A percentile compares a stretch with the other conserved stretches of the same genome.
Evolutionary conservation across 768 basidiomycete species (phyloP).

Genomic region (Mycena maculata): DNA sequence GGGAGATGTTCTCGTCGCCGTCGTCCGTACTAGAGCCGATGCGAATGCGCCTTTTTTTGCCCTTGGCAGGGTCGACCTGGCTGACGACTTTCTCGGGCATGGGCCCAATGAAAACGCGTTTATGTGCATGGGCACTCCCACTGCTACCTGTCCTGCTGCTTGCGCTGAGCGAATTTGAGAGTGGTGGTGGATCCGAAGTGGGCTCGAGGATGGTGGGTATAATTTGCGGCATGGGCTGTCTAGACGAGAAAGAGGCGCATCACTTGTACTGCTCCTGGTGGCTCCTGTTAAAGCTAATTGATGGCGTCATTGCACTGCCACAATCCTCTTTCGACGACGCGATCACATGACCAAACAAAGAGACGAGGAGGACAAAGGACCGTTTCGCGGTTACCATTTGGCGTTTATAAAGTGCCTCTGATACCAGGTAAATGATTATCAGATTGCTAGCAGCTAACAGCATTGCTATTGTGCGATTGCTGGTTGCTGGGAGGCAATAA

Average conservation of each 20-base stretch:
- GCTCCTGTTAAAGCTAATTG: too few relatives aligned
- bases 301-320: too few relatives aligned
- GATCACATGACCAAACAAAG: too few relatives aligned
- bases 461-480: too few relatives aligned
- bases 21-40: slow-evolving; percentile 40
- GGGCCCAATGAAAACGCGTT: slow-evolving; percentile 79
- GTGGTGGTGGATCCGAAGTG: slow-evolving; percentile 6
- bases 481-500: too few relatives aligned
- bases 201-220: slow-evolving; percentile 28
- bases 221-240: slow-evolving; percentile 5
- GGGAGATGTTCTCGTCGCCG: slow-evolving; percentile 53
- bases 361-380: too few relatives aligned
- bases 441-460: too few relatives aligned
- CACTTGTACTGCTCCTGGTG: neutral
- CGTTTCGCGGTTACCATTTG: too few relatives aligned
- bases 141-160: neutral
- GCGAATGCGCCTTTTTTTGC: slow-evolving; percentile 42
- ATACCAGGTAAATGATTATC: too few relatives aligned
- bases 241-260: neutral
- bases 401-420: too few relatives aligned
- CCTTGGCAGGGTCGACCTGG: slow-evolving; percentile 48
- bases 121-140: slow-evolving; percentile 46
- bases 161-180: slow-evolving; percentile 1
- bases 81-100: slow-evolving; percentile 73
- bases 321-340: too few relatives aligned